Evolutionary conservation across 192 early-diverging fungal species (phyloP), one percentile per base, ranked within the genome.

Genomic region (Umbelopsis ramanniana): DNA sequence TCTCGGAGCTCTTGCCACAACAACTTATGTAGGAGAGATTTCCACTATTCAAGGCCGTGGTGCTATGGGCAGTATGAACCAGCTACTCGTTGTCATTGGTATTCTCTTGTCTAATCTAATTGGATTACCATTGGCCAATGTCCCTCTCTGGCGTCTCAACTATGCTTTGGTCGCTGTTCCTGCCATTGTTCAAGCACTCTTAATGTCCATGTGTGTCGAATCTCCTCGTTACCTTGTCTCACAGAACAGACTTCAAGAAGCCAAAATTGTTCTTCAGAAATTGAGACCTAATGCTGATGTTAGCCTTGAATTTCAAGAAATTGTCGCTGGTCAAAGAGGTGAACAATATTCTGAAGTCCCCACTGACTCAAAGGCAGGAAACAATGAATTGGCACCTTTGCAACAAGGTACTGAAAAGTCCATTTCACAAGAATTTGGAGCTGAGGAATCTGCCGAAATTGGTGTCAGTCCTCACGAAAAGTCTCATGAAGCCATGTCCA

Each of bases 21-120:
- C 85, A 19, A 89, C 93, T 19, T 95, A 94, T 68, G 87, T 96
- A 22, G 88, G 89, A 17, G 95, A 95, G 76, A 88, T 95, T 68
- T 83, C 92, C 0, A 93, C 95, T 0, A 84, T 90, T 6, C 82
- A 82, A 19, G 80, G 84, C 26, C 85, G 93, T 74, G 93, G 92
- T 29, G 73, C 85, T 2, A 79, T 95, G 76, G 92, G 95, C 24
- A 85, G 88, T 40, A 81, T 88, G 70, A 88, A 90, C 70, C 94
- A 94, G 82, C 84, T 94, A 76, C 81, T 87, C 2, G 89, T 95
- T 66, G 92, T 93, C 52, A 67, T 92, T 40, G 95, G 95, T 22
- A 91, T 96, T 68, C 82, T 96, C 74, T 23, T 90, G 2, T 85
- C 91, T 73, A 89, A 91, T 46, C 71, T 88, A 12, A 79, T 86